These are phyloP conservation scores for Aureobasidium leucospermi DNA, from an alignment of 2,329 filamentous ascomycete genomes.

Conservation along the genomic window DNA sequence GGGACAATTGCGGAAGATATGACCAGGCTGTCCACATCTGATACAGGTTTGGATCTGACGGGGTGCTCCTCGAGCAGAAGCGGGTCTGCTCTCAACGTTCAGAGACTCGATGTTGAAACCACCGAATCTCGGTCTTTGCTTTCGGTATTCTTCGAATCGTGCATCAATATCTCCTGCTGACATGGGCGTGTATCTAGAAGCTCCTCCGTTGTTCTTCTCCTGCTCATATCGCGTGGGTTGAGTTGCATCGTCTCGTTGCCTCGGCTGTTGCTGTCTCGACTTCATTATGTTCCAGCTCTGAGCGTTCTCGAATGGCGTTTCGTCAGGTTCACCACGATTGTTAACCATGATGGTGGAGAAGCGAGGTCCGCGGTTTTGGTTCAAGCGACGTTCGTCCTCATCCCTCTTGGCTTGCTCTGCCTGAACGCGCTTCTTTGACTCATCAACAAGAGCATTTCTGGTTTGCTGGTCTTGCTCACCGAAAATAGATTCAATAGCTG, in stretches of 20 bases:
- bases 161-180: constrained; percentile 17
- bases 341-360: background rate
- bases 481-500: background rate
- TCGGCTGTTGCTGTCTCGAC: background rate
- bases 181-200: background rate
- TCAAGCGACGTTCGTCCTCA: background rate
- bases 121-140: background rate
- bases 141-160: constrained; percentile 19
- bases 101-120: constrained; percentile 3
- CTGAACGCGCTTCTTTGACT: background rate
- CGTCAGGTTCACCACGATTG: background rate
- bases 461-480: constrained; percentile 6
- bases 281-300: constrained; percentile 15
- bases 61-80: background rate
- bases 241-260: background rate
- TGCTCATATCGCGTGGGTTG: background rate
- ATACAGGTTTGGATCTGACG: background rate
- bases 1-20: constrained; percentile 6
- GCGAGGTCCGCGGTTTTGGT: background rate
- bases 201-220: background rate
- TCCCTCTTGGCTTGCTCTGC: background rate
- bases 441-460: background rate
- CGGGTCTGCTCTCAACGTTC: background rate
- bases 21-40: constrained; percentile 2
- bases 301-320: constrained; percentile 12